Evolutionary conservation across 371 early-diverging fungal genomes (phyloP).

Genomic region (Apophysomyces elegans): DNA sequence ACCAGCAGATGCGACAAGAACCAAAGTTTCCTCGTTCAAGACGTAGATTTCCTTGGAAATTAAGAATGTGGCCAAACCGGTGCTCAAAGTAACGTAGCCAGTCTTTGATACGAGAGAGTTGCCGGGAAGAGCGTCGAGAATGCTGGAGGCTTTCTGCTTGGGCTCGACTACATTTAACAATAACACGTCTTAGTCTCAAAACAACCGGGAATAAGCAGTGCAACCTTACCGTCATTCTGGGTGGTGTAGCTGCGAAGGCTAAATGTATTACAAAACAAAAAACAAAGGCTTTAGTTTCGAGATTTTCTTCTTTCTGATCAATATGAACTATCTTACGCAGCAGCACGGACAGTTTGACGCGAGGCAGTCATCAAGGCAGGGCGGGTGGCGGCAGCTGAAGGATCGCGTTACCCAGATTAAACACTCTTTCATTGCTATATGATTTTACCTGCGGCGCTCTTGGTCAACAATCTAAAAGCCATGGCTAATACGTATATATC

Average conservation of each 20-base stretch:
- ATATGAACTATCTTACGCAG: slow-evolving; percentile 37
- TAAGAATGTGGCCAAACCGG: slow-evolving; percentile 86
- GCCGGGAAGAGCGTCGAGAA: slow-evolving; percentile 93
- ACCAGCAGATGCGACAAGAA: slow-evolving; percentile 75
- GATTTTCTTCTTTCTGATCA: background rate
- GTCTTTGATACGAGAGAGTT: slow-evolving; percentile 89
- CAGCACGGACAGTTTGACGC: slow-evolving; percentile 45
- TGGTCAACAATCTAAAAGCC: slow-evolving; percentile 35
- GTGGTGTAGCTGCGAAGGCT: slow-evolving; percentile 49
- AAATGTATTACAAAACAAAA: background rate
- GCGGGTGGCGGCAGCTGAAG: slow-evolving; percentile 44
- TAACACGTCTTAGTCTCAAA: background rate
- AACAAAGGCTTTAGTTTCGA: background rate
- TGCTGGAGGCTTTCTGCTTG: slow-evolving; percentile 78
- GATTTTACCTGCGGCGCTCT: slow-evolving; percentile 33
- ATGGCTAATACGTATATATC: background rate
- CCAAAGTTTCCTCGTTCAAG: slow-evolving; percentile 91
- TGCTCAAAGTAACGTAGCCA: slow-evolving; percentile 81
- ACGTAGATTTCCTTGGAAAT: slow-evolving; percentile 97
- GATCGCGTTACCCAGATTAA: slow-evolving; percentile 6
- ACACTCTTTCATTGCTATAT: background rate
- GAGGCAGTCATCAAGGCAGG: slow-evolving; percentile 44
- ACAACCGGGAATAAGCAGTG: background rate
- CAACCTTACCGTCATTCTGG: slow-evolving; percentile 34
- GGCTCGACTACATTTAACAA: slow-evolving; percentile 43